Evolutionary conservation across 208 protist genomes (phyloP), one percentile per base, ranked within the genome.

Genomic region (Leishmania martiniquensis): DNA sequence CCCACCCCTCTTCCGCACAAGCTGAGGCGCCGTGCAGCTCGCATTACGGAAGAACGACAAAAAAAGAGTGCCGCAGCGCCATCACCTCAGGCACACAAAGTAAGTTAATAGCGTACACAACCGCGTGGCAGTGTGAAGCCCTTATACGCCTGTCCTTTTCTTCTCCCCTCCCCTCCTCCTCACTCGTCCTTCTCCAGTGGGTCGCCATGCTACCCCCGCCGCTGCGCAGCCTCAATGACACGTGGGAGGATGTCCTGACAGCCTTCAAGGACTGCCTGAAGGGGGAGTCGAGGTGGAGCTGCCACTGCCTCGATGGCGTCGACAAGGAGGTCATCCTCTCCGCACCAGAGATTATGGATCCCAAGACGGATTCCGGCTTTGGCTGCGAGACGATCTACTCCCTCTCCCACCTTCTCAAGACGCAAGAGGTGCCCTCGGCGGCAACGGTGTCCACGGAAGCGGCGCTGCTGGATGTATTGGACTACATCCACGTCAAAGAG

Each of bases 311-410:
- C 65, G 85, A 82, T 0, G 89, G 87, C 57, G 83, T 93, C 6
- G 85, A 96, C 75, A 88, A 89, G 81, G 93, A 96, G 80, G 77
- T 89, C 63, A 91, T 96, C 63, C 85, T 96, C 6, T 91, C 89
- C 1, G 90, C 93, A 0, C 90, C 91, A 10, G 93, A 96, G 83
- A 86, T 96, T 62, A 95, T 96, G 93, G 93, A 96, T 79, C 82
- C 91, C 71, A 94, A 96, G 85, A 96, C 93, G 71, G 93, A 96
- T 81, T 85, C 90, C 17, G 89, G 91, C 68, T 93, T 88, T 67
- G 88, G 88, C 68, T 93, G 82, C 86, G 79, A 85, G 52, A 49
- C 67, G 13, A 77, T 92, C 25, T 67, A 76, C 71, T 95, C 91
- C 17, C 85, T 96, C 47, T 62, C 90, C 32, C 57, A 78, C 65